Base-by-base conservation (phyloP, 345 rosid genomes). In the Gossypium arboreum region DNA sequence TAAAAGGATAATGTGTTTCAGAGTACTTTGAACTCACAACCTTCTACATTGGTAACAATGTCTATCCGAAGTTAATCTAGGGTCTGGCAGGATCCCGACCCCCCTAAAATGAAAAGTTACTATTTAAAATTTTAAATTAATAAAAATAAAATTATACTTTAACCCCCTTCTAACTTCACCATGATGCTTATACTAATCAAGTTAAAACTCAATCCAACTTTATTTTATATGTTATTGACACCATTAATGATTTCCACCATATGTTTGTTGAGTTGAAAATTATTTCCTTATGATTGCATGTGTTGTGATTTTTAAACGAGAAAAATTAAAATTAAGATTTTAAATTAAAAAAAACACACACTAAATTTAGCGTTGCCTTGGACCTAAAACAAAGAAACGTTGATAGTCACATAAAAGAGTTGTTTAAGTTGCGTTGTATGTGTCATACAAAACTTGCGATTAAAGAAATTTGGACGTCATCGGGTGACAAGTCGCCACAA, bases 401-500 rank as follows among this genome's bases (percentile, higher is more conserved):
- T 3, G n/a, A 48, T 66, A 3, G 15, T 68, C 12, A 25, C 24
- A 48, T 68, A 47, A 7, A 68, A 68, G 58, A 25, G 15, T 24
- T 27, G 15, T 9, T 27, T 66, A 2, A 48, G 57, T 48, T 47
- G 41, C 39, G 20, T 68, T 48, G 22, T 34, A 5, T 8, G 43
- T 54, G 48, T 55, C 24, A 11, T n/a, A 34, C 41, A 5, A 75
- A 79, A 59, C 84, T 83, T 81, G 75, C 55, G 20, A 64, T n/a
- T 48, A 48, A 82, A 82, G 83, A 69, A 78, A 79, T 25, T 63
- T 56, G n/a, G 2, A 29, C 24, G 78, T 68, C 72, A n/a, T 66
- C 48, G 82, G 84, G 77, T 77, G 73, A 72, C 34, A 66, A n/a
- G 86, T 83, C 83, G 44, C 76, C 12, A 73, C 15, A 22, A 16